Base-by-base conservation (phyloP, 2,329 filamentous ascomycete species). In the Elsinoe fawcettii region DNA sequence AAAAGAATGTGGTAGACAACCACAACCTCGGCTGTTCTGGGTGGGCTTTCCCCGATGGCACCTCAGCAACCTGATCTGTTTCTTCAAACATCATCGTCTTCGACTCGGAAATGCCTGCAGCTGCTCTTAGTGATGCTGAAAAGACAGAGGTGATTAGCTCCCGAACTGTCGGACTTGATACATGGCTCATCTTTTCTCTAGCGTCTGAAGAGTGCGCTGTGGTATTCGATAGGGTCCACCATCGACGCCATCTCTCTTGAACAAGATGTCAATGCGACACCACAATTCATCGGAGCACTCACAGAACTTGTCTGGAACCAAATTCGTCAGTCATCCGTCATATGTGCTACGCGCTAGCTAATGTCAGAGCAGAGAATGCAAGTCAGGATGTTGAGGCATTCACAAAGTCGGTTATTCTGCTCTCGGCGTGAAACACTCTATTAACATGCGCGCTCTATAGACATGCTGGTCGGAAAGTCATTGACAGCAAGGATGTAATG, bases 291-390 rank as follows among this genome's bases (percentile, higher is more conserved):
- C 55, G 71, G 66, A 25, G 82, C 87, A 0, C 71, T 95, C 67
- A 93, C 88, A 0, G 90, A 96, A 70, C 81, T 95, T 71, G 86
- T 92, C 6, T 96, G 88, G 84, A 81, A 84, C 1, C 90, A 95
- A 64, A 87, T 96, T 54, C 87, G 90, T 92, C 77, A 47, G 72
- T 53, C 12, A 41, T 3, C 12, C 30, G 16, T 20, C n/a, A 16
- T 9, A n/a, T 5, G n/a, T 49, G 20, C n/a, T 1, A 30, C 27
- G 14, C 12, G 57, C 49, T 12, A 60, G 5, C 56, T 36, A 34
- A 32, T 18, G 5, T 14, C 1, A 1, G 12, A 27, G 3, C 32
- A 56, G 62, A 65, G 11, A 66, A 61, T 36, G 62, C 64, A n/a
- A 65, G 67, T 11, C 62, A 62, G 9, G 85, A 88, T 67, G 72